Evolutionary conservation across 768 basidiomycete genomes (phyloP), one percentile per base, ranked within the genome.

Genomic region (Gloeopeniophorella convolvens): DNA sequence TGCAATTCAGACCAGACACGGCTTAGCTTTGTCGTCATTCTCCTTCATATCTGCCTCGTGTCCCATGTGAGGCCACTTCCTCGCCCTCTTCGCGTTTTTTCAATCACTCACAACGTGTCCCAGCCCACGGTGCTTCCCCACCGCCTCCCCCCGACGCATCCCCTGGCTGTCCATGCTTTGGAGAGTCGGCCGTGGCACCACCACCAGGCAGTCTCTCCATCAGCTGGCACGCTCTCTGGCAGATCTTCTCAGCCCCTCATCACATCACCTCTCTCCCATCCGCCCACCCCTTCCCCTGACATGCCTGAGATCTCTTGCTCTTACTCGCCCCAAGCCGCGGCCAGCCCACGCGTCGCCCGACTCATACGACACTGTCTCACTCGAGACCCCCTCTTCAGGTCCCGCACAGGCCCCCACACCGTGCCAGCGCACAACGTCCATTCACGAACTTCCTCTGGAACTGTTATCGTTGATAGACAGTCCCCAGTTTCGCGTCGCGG

Each of bases 121-220:
- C 56, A 69, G 62, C 60, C 57, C 64, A 66, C 67, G 64, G 67
- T 64, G 67, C 66, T 62, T 62, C 30, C 37, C 48, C 62, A 62
- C 62, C 62, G 62, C 59, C 66, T 60, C 61, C 57, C 60, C 61
- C 66, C 60, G 48, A 59, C 62, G 58, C 60, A 56, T 66, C 50
- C 58, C 60, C 73, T 72, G 73, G 72, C 75, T 79, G 80, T 80
- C 78, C 78, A 86, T 86, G 83, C 82, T 80, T 69, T 79, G 76
- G 78, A 77, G 76, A 70, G 74, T 70, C 63, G 66, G 72, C 62
- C 70, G 74, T 68, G 68, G 72, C 66, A 72, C n/a, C n/a, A n/a
- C n/a, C n/a, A n/a, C 68, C 70, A 77, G 75, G 67, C 72, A 72
- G 16, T 36, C 48, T 68, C 65, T 77, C 65, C 70, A 74, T 58